phyloP scores from a whole-genome alignment of 805 yeast species.

The Candida wancherniae region DNA sequence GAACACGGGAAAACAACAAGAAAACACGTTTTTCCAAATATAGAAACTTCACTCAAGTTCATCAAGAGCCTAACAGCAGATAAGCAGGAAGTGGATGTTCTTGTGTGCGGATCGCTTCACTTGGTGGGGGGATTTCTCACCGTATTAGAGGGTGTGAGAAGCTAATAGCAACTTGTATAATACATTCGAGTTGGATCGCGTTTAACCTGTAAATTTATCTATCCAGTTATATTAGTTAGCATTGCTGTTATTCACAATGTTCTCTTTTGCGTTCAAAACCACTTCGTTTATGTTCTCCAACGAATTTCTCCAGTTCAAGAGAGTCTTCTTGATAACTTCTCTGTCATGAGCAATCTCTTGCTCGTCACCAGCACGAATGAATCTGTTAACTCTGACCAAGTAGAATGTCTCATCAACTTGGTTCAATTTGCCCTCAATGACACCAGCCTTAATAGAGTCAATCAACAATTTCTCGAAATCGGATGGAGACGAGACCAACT shows the following conservation, averaged over 20 bases:
- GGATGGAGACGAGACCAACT: slow-evolving; percentile 22
- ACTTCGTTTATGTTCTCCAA: slow-evolving; percentile 39
- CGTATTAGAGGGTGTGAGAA: slow-evolving; percentile 57
- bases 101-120: slow-evolving; percentile 92
- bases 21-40: slow-evolving; percentile 59
- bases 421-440: slow-evolving; percentile 42
- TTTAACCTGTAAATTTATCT: slow-evolving; percentile 1
- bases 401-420: slow-evolving; percentile 38
- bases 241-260: slow-evolving; percentile 27
- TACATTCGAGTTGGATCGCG: slow-evolving; percentile 1
- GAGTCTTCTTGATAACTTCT: slow-evolving; percentile 32
- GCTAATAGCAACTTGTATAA: slow-evolving; percentile 12
- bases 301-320: slow-evolving; percentile 36
- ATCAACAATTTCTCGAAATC: slow-evolving; percentile 39
- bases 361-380: slow-evolving; percentile 35
- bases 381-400: slow-evolving; percentile 38
- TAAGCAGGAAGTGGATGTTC: slow-evolving; percentile 51
- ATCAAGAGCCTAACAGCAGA: slow-evolving; percentile 42
- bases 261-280: slow-evolving; percentile 40
- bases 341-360: slow-evolving; percentile 28
- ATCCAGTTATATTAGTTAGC: slow-evolving; percentile 13
- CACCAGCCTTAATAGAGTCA: slow-evolving; percentile 40
- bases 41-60: slow-evolving; percentile 65
- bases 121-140: slow-evolving; percentile 91
- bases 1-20: slow-evolving; percentile 26